These are phyloP conservation scores for Metschnikowia aberdeeniae DNA, from an alignment of 805 yeast genomes.

Conservation along the genomic window DNA sequence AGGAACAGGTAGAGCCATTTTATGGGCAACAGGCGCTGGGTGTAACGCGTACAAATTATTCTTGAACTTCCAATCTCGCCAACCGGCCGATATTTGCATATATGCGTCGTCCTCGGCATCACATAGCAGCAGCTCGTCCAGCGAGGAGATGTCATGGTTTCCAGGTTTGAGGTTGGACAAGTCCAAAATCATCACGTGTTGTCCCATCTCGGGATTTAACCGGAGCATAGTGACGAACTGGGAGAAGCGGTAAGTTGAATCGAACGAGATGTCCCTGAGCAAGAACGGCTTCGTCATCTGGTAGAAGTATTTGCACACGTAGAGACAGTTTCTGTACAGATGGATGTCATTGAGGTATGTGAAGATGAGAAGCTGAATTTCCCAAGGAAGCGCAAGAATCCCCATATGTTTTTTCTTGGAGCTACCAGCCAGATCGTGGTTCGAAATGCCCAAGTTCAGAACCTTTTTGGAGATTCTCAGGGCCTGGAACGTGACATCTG, in stretches of 20 bases:
- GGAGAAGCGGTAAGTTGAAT: constrained; percentile 73
- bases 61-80: constrained; percentile 90
- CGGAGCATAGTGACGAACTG: constrained; percentile 73
- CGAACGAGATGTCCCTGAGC: constrained; percentile 52
- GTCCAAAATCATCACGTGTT: constrained; percentile 53
- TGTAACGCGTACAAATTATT: constrained; percentile 52
- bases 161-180: constrained; percentile 46
- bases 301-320: constrained; percentile 50
- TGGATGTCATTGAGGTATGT: constrained; percentile 31
- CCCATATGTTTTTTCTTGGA: neutral
- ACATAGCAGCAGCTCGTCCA: constrained; percentile 7
- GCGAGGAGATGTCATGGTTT: constrained; percentile 20
- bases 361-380: constrained; percentile 39
- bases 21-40: constrained; percentile 17
- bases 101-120: constrained; percentile 3
- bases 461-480: constrained; percentile 36
- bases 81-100: constrained; percentile 55
- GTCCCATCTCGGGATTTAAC: constrained; percentile 51
- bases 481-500: constrained; percentile 45
- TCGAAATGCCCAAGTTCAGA: constrained; percentile 6
- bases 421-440: neutral
- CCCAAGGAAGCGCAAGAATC: constrained; percentile 39
- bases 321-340: constrained; percentile 39
- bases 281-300: constrained; percentile 49
- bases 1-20: constrained; percentile 12